Conservation (phyloP, 1,284 basidiomycete species). For the Gomphus bonarii region DNA sequence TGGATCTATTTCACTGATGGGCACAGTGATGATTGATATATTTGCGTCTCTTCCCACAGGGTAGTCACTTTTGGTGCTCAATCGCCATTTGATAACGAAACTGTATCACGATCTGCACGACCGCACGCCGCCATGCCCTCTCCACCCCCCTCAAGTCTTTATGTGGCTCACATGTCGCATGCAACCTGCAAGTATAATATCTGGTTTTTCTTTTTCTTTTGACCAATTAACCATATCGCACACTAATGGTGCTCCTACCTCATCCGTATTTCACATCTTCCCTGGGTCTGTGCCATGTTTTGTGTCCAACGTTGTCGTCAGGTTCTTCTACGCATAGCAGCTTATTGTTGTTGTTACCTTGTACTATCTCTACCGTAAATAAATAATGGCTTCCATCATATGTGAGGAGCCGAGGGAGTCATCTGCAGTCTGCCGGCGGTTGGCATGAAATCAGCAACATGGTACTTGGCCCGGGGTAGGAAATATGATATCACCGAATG, state of each 20-base stretch:
- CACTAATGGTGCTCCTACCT: neutral
- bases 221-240: neutral
- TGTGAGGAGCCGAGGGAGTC: neutral
- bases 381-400: neutral
- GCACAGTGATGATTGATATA: neutral
- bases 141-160: neutral
- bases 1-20: neutral
- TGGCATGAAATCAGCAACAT: neutral
- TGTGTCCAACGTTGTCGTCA: neutral
- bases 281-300: neutral
- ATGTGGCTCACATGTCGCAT: slow-evolving; percentile 4
- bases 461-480: neutral
- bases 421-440: neutral
- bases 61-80: neutral
- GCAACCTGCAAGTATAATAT: neutral
- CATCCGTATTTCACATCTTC: neutral
- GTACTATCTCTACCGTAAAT: neutral
- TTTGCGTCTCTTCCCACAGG: neutral
- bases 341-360: neutral
- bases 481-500: neutral
- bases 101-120: neutral
- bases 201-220: neutral
- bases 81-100: neutral
- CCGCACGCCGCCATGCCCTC: slow-evolving; percentile 8
- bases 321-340: neutral